These are phyloP conservation scores for Massarina eburnea DNA, from an alignment of 2,329 filamentous ascomycete species.

Conservation along the genomic window DNA sequence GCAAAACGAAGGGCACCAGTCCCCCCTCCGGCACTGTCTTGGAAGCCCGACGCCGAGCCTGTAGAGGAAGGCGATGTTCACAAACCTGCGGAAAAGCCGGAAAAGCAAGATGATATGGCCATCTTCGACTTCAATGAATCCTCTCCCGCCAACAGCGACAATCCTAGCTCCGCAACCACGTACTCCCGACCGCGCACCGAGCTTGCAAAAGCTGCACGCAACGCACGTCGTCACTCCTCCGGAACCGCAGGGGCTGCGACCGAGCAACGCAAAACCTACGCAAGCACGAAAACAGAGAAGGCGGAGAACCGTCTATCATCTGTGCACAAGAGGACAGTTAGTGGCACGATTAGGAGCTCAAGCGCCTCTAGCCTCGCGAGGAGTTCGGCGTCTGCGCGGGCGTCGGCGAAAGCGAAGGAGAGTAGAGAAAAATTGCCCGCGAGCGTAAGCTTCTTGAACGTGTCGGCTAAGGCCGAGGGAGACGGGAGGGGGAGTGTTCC, in stretches of 20 bases:
- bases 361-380: constrained; percentile 18
- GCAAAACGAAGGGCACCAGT: constrained; percentile 23
- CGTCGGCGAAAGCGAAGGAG: constrained; percentile 19
- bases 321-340: constrained; percentile 31
- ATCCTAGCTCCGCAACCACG: not conserved
- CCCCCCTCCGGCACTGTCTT: not conserved
- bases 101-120: constrained; percentile 33
- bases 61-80: not conserved
- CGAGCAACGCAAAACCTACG: constrained; percentile 15
- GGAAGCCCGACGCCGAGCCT: not conserved
- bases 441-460: constrained; percentile 14
- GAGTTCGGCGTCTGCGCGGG: constrained; percentile 17
- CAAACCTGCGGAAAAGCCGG: constrained; percentile 17
- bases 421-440: constrained; percentile 8
- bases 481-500: constrained; percentile 23
- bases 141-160: constrained; percentile 24
- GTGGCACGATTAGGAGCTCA: constrained; percentile 21
- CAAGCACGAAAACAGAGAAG: constrained; percentile 7
- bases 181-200: constrained; percentile 26
- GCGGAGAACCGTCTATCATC: constrained; percentile 20
- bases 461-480: constrained; percentile 13
- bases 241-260: constrained; percentile 19
- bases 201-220: constrained; percentile 31
- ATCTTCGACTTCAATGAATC: constrained; percentile 44
- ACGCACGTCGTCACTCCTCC: constrained; percentile 37